Evolutionary conservation across 2,329 filamentous ascomycete species (phyloP), one percentile per base, ranked within the genome.

Genomic region (Pseudogymnoascus sp.): DNA sequence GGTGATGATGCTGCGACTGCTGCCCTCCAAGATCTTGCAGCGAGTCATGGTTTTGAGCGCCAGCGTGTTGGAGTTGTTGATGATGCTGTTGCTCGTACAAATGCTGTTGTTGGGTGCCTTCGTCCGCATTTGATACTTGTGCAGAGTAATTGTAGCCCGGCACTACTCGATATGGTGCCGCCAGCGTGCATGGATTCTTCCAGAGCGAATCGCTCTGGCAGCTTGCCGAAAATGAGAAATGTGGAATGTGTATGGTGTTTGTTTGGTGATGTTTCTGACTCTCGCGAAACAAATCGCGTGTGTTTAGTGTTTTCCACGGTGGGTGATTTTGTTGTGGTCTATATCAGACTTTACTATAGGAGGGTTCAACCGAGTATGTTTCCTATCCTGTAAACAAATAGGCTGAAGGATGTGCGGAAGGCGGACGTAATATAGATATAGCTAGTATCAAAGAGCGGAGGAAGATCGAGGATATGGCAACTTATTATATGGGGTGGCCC

Each of bases 151-250:
- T 84, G 81, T 88, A 88, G 80, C 86, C 84, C 75, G 78, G 75
- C 73, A 81, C 82, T 78, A 84, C 81, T 82, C 85, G 84, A 80
- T 90, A 90, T 77, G 86, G 85, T 82, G 84, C 82, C 82, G 85
- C 85, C 84, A 89, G 84, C 80, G 84, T 83, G 77, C 85, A 88
- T 88, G 82, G 84, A 84, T 84, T 82, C 84, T 84, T 85, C 86
- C 86, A 89, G 86, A 89, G 85, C 86, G 82, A 82, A 78, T 79
- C 85, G 85, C 86, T 84, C 86, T 86, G 84, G 84, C 86, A 85
- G 85, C 82, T 81, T 82, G 82, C 84, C 80, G 83, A 80, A 76
- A 75, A 81, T 79, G 83, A 82, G 73, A 84, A 79, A 73, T 82
- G 59, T 63, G 68, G 61, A 68, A 71, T 64, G 64, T 67, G 68